Conservation (phyloP, 768 basidiomycete species). For the Boletus vermiculosoides region DNA sequence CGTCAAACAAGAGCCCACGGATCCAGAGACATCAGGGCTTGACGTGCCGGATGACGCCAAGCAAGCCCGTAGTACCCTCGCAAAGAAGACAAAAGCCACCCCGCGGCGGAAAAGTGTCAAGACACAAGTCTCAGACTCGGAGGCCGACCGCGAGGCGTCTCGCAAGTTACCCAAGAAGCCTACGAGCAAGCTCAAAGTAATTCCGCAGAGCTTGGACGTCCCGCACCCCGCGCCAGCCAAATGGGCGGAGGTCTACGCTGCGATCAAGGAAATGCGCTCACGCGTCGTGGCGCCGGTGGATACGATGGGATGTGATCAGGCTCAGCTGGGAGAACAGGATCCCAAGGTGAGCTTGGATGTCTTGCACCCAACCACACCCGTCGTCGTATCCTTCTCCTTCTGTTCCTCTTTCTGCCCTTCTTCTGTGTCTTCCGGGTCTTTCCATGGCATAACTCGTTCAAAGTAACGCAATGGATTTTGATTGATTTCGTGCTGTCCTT, state of each 20-base stretch:
- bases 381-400: no score
- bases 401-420: background rate
- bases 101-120: background rate
- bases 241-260: conserved; percentile 70
- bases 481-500: background rate
- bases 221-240: conserved; percentile 66
- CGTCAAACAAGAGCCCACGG: conserved; percentile 28
- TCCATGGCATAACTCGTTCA: background rate
- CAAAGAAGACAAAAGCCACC: background rate
- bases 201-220: conserved; percentile 50
- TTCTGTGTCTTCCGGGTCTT: background rate
- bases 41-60: background rate
- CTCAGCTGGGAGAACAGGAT: conserved; percentile 59
- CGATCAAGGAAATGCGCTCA: conserved; percentile 75
- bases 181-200: conserved; percentile 54
- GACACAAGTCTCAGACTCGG: background rate
- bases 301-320: conserved; percentile 83
- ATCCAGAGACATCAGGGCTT: background rate
- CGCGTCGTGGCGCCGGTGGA: conserved; percentile 83
- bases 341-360: conserved; percentile 50
- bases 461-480: background rate
- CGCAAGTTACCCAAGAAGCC: conserved; percentile 24
- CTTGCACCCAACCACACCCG: background rate
- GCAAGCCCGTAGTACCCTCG: background rate
- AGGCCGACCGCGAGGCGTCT: background rate